Evolutionary conservation across 73 alveolate species (phyloP).

Genomic region (Symbiodinium natans): DNA sequence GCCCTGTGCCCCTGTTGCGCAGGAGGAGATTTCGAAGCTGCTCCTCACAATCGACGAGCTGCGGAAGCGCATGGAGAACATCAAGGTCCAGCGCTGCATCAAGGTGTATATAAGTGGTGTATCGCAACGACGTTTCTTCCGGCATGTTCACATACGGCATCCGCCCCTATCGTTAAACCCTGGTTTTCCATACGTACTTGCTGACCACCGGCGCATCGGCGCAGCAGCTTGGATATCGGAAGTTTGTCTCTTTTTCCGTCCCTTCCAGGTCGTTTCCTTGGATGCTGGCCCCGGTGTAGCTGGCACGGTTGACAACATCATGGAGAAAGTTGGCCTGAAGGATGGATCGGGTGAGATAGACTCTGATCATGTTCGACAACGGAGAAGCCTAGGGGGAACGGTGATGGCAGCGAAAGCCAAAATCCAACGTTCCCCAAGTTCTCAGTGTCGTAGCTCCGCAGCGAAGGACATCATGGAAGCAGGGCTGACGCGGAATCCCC

Average conservation of each 20-base stretch:
- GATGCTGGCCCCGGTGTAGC: conserved; percentile 93
- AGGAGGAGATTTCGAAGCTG: conserved; percentile 89
- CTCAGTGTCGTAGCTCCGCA: background rate
- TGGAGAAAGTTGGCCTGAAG: conserved; percentile 90
- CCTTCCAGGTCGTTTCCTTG: conserved; percentile 33
- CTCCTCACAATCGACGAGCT: conserved; percentile 90
- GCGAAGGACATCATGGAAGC: conserved; percentile 90
- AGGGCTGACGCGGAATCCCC: conserved; percentile 60
- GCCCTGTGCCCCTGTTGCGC: background rate
- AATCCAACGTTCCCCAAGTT: no score
- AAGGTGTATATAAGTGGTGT: no score
- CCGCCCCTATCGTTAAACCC: no score
- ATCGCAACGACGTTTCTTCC: no score
- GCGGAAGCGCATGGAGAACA: conserved; percentile 92
- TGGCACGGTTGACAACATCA: conserved; percentile 53
- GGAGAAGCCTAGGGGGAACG: no score
- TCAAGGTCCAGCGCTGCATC: conserved; percentile 9
- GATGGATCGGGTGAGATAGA: background rate
- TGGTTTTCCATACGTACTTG: no score
- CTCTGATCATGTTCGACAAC: no score
- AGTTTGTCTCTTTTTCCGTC: background rate
- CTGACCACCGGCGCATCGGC: no score
- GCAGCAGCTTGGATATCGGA: no score
- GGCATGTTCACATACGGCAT: no score
- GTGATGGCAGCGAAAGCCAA: no score